Evolutionary conservation across 768 basidiomycete species (phyloP).

Genomic region (Strobilomyces echinocephalus): DNA sequence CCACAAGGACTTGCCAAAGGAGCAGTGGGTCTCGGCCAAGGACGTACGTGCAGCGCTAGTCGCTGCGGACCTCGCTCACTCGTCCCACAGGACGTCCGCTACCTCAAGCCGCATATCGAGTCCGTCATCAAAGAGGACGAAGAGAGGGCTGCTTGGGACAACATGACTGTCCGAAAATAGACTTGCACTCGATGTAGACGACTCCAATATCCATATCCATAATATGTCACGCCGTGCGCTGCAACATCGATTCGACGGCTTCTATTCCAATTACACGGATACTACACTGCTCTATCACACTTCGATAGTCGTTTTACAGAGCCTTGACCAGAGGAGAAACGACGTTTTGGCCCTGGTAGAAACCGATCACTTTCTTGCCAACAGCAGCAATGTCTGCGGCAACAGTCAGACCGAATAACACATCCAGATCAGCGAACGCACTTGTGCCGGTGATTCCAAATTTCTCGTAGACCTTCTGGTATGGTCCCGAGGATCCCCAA

Average conservation of each 20-base stretch:
- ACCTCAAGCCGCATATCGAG: conserved; percentile 74
- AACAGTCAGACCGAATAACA: conserved; percentile 8
- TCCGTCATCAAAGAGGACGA: conserved; percentile 69
- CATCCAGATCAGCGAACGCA: conserved; percentile 33
- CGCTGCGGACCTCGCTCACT: conserved; percentile 4
- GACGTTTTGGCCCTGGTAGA: conserved; percentile 74
- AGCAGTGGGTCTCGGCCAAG: conserved; percentile 68
- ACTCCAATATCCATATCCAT: conserved; percentile 15
- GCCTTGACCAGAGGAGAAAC: conserved; percentile 77
- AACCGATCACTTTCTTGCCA: conserved; percentile 80
- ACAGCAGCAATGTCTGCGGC: conserved; percentile 66
- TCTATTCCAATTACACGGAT: conserved; percentile 10
- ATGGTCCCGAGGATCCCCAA: conserved; percentile 91
- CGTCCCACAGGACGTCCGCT: conserved; percentile 71
- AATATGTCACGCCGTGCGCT: conserved; percentile 6
- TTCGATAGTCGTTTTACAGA: conserved; percentile 32
- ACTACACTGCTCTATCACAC: conserved; percentile 12
- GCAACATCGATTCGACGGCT: not conserved
- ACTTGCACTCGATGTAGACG: conserved; percentile 27
- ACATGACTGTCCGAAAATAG: conserved; percentile 67
- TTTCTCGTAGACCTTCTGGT: conserved; percentile 86
- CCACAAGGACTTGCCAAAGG: conserved; percentile 76
- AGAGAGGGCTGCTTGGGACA: conserved; percentile 83
- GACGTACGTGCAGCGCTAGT: conserved; percentile 54
- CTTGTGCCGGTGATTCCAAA: conserved; percentile 77